phyloP scores from a whole-genome alignment of 768 basidiomycete species.

The Suillus subalutaceus region DNA sequence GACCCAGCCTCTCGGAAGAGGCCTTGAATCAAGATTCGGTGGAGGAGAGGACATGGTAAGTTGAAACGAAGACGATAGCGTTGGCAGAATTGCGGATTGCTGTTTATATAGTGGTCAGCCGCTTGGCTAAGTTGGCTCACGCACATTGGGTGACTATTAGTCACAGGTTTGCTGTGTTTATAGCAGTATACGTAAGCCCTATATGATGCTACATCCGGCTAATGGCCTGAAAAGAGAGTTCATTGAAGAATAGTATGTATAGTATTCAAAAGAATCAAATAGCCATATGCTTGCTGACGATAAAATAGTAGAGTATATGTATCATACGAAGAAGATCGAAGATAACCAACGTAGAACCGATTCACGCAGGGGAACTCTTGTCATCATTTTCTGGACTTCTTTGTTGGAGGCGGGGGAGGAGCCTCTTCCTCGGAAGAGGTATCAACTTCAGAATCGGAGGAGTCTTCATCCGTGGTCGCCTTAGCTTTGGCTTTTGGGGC shows the following conservation, averaged over 20 bases:
- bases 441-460: conserved; percentile 26
- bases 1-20: conserved; percentile 70
- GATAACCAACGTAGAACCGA: not conserved
- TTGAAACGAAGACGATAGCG: conserved; percentile 14
- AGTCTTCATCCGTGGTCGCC: conserved; percentile 20
- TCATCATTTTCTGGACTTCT: conserved; percentile 28
- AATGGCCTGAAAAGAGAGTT: not conserved
- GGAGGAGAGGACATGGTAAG: conserved; percentile 46
- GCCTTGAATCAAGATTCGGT: conserved; percentile 56
- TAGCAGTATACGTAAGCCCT: conserved; percentile 13
- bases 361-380: not conserved
- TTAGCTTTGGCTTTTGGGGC: conserved; percentile 21
- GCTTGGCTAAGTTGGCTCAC: conserved; percentile 12
- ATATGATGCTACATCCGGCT: not conserved
- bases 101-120: conserved; percentile 19
- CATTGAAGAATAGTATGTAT: conserved; percentile 8
- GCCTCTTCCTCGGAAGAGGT: conserved; percentile 39
- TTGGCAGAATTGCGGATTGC: conserved; percentile 20
- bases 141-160: conserved; percentile 17
- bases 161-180: conserved; percentile 34
- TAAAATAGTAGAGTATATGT: conserved; percentile 5
- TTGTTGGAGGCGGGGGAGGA: conserved; percentile 29
- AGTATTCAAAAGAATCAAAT: conserved; percentile 6
- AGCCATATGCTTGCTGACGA: conserved; percentile 5
- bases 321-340: conserved; percentile 6